Base-by-base conservation (phyloP, 129 eudicot genomes). In the Centrapalus pauciflorus region DNA sequence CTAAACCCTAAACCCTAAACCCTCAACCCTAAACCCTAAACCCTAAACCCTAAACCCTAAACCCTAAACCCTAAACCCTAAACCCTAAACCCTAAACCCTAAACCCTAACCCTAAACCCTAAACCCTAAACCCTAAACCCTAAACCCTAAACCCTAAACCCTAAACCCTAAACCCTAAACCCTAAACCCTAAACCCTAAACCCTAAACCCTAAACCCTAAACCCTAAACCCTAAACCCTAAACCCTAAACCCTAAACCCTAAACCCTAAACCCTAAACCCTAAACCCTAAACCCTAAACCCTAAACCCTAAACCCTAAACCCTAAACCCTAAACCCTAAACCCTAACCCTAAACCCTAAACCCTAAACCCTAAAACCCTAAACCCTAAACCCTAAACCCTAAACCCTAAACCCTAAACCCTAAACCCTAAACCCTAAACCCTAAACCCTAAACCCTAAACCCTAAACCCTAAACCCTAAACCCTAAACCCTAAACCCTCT, bases 271-370 rank as follows among this genome's bases (percentile, higher is more conserved):
- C 11, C n/a, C n/a, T n/a, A 9, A 48, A 48, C 11, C n/a, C n/a
- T n/a, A 9, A 48, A 48, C 11, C n/a, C n/a, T n/a, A 9, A 48
- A 48, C 6, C n/a, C n/a, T 48, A 5, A 48, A 48, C 6, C n/a
- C n/a, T 48, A 5, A 48, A 48, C 6, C n/a, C n/a, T 48, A 5
- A 48, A 48, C 6, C n/a, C n/a, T 48, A 48, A 48, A 48, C n/a
- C n/a, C n/a, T 48, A 48, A 48, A 48, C n/a, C n/a, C n/a, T 48
- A 48, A 48, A 48, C n/a, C n/a, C n/a, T 48, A 48, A 48, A 48
- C n/a, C n/a, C n/a, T 48, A 48, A 48, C 1, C 1, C n/a, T 48
- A 48, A 48, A 48, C n/a, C n/a, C n/a, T 48, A 48, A 48, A 48
- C 1, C 1, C 1, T n/a, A n/a, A n/a, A n/a, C n/a, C n/a, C n/a